These are phyloP conservation scores for Hylodesmum podocarpum DNA, from an alignment of 306 rosid genomes.

Conservation along the genomic window DNA sequence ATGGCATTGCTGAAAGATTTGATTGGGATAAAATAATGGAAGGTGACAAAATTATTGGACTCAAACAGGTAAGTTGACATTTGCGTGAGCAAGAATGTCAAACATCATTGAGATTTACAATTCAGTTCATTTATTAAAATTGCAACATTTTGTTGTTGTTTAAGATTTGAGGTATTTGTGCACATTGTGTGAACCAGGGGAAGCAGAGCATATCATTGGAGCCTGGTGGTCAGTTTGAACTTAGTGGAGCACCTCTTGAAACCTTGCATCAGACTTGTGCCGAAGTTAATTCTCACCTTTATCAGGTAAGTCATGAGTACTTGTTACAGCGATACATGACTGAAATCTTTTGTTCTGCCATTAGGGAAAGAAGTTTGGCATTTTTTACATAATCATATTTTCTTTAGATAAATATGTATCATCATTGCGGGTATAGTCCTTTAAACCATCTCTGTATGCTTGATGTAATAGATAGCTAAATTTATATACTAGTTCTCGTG, in stretches of 20 bases:
- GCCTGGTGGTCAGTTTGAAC: conserved; percentile 99
- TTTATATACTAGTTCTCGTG: neutral
- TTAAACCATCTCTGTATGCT: conserved; percentile 1
- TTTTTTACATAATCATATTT: neutral
- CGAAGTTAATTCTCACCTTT: conserved; percentile 94
- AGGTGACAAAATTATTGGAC: conserved; percentile 89
- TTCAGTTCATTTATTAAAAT: conserved; percentile 2
- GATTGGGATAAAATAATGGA: conserved; percentile 96
- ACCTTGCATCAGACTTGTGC: conserved; percentile 99
- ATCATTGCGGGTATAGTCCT: conserved; percentile 3
- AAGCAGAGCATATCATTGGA: conserved; percentile 96
- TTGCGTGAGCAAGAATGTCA: neutral
- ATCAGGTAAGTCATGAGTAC: conserved; percentile 62
- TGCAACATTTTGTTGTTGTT: conserved; percentile 2
- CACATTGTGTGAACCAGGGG: conserved; percentile 60
- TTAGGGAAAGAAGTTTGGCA: neutral
- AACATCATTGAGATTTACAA: conserved; percentile 11
- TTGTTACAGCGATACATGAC: neutral
- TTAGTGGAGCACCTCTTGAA: conserved; percentile 98
- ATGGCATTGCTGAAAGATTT: conserved; percentile 90
- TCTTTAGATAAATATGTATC: neutral
- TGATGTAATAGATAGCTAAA: conserved; percentile 8
- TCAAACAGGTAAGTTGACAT: conserved; percentile 66
- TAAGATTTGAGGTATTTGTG: neutral
- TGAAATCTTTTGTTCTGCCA: neutral